Evolutionary conservation across 1,139 yeast species (phyloP).

Genomic region (Zygosaccharomyces pseudobailii): DNA sequence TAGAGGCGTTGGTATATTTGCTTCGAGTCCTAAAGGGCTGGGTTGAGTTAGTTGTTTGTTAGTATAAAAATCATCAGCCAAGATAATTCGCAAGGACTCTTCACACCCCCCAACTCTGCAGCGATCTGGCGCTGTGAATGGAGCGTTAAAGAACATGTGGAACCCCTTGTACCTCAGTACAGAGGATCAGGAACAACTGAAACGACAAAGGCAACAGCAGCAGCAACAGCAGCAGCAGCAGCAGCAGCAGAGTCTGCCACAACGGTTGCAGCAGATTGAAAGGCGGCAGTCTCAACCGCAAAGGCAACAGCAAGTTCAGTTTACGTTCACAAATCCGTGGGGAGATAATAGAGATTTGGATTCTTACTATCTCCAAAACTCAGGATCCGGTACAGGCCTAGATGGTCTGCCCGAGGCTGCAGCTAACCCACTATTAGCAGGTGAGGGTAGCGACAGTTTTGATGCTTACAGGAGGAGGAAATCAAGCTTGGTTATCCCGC

Average conservation of each 20-base stretch:
- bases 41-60: background rate
- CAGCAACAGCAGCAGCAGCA: conserved; percentile 20
- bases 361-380: background rate
- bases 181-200: conserved; percentile 13
- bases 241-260: conserved; percentile 20
- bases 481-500: conserved; percentile 37
- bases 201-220: conserved; percentile 11
- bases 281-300: conserved; percentile 5
- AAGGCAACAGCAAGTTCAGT: conserved; percentile 12
- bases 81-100: conserved; percentile 3
- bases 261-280: conserved; percentile 14
- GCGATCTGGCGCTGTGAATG: conserved; percentile 6
- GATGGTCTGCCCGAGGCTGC: conserved; percentile 4
- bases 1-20: background rate
- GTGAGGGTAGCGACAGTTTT: conserved; percentile 7
- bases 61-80: background rate
- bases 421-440: conserved; percentile 1
- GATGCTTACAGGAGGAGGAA: conserved; percentile 27
- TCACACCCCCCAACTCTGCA: conserved; percentile 1
- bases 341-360: conserved; percentile 12
- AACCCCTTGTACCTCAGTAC: conserved; percentile 14
- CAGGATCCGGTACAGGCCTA: background rate
- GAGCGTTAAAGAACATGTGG: conserved; percentile 12
- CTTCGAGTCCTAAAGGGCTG: background rate
- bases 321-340: conserved; percentile 28